Percentiles rank a stretch among this genome's conserved stretches.
These are phyloP conservation scores for Chloroidium sp. DNA, from an alignment of 163 green algal species.

Conservation along the genomic window DNA sequence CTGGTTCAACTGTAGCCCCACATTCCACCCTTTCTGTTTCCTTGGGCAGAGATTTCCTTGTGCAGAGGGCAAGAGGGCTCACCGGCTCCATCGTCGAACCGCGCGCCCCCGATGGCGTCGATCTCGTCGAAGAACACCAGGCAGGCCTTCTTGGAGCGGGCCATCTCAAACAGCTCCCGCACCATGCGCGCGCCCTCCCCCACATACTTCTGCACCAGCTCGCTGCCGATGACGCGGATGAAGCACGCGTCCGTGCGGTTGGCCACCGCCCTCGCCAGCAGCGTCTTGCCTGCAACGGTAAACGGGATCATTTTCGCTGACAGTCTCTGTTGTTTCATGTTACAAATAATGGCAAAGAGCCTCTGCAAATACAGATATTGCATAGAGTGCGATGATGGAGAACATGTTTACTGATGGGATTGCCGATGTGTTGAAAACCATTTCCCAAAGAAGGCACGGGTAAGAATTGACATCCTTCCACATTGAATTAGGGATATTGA, in stretches of 20 bases:
- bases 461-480: no score
- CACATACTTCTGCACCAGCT: slow-evolving; percentile 99
- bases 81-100: slow-evolving; percentile 91
- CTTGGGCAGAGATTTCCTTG: no score
- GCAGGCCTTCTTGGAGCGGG: slow-evolving; percentile 96
- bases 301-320: not conserved
- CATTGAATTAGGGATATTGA: no score
- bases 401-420: no score
- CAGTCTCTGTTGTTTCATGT: no score
- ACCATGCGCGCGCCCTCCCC: slow-evolving; percentile 97
- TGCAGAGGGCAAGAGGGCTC: not conserved
- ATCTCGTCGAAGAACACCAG: slow-evolving; percentile 97
- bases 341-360: no score
- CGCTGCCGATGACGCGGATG: slow-evolving; percentile 96
- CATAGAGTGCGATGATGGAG: no score
- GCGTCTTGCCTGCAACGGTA: slow-evolving; percentile 68
- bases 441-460: no score
- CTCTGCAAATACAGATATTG: no score
- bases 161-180: slow-evolving; percentile 95
- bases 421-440: no score
- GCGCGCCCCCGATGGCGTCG: slow-evolving; percentile 86
- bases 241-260: slow-evolving; percentile 99
- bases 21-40: no score
- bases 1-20: no score
- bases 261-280: slow-evolving; percentile 95